Evolutionary conservation across 2,329 filamentous ascomycete genomes (phyloP), one percentile per base, ranked within the genome.

Genomic region (Fonsecaea pedrosoi): DNA sequence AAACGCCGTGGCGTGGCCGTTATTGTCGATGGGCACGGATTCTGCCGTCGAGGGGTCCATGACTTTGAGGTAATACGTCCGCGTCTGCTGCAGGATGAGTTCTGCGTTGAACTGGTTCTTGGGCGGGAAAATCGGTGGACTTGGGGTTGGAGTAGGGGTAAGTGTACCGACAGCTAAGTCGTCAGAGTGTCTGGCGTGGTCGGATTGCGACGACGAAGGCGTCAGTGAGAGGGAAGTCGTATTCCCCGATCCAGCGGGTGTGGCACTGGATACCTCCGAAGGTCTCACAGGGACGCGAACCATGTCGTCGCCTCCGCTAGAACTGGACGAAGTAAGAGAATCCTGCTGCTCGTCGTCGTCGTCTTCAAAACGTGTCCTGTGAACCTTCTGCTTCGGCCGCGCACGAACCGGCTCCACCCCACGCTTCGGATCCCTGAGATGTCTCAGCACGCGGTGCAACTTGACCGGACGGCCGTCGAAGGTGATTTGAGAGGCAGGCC

Each of bases 401-500:
- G 7, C 15, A 62, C 34, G 25, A 25, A 25, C 2, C 25, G 25
- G 25, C 25, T 3, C 30, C 37, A 18, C 58, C 6, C 37, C 48
- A 40, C 40, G 40, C 40, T 45, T 45, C n/a, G 40, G 40, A 9
- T 45, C 40, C 9, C 40, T 5, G 10, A 45, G 8, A 18, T 64
- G 54, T 34, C 54, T 15, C 18, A 57, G 35, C 54, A 64, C 54
- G 50, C 61, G 61, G 54, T 64, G n/a, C 38, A 64, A 8, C 18
- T 64, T 57, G 32, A 64, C 54, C 13, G 61, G 61, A 1, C 50
- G 53, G 38, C 50, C 54, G n/a, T 53, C 50, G 54, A 58, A 64
- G 15, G 54, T 64, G 54, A 64, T 13, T 3, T 42, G 35, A 9
- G 42, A 37, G 30, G 58, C 15, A 13, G 61, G 37, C 12, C 53